These are phyloP conservation scores for Verticillium albo-atrum DNA, from an alignment of 2,329 filamentous ascomycete species.

Conservation along the genomic window DNA sequence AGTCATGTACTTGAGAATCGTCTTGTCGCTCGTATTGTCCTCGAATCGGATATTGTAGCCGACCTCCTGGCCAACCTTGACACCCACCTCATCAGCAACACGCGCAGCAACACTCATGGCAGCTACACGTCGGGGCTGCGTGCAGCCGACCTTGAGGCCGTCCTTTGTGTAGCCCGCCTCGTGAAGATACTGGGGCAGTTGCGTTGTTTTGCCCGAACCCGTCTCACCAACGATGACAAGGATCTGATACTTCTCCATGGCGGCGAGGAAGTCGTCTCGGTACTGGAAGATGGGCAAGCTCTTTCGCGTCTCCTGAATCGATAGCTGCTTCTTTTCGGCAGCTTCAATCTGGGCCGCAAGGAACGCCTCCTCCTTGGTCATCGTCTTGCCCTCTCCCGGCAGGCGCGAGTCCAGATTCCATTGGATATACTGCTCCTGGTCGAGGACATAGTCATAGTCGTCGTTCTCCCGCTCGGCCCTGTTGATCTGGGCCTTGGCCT, in stretches of 20 bases:
- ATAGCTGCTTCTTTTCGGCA: conserved; percentile 81
- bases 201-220: conserved; percentile 92
- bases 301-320: conserved; percentile 88
- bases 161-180: conserved; percentile 86
- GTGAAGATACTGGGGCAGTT: conserved; percentile 88
- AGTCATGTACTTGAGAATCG: conserved; percentile 91
- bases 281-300: conserved; percentile 88
- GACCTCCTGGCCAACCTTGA: conserved; percentile 85
- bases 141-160: conserved; percentile 84
- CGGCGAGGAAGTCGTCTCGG: conserved; percentile 79
- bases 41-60: conserved; percentile 96
- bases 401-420: conserved; percentile 73
- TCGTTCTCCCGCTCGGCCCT: conserved; percentile 71
- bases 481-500: conserved; percentile 82
- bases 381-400: conserved; percentile 64
- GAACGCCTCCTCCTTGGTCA: conserved; percentile 75
- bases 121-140: conserved; percentile 89
- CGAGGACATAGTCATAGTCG: conserved; percentile 90
- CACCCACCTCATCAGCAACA: conserved; percentile 90
- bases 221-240: conserved; percentile 93
- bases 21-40: conserved; percentile 86
- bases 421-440: conserved; percentile 81
- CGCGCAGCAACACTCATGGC: conserved; percentile 97
- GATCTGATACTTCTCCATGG: conserved; percentile 79
- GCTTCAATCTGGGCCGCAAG: conserved; percentile 79